Conservation (phyloP, 2,329 filamentous ascomycete species). For the Penicillium sp. region DNA sequence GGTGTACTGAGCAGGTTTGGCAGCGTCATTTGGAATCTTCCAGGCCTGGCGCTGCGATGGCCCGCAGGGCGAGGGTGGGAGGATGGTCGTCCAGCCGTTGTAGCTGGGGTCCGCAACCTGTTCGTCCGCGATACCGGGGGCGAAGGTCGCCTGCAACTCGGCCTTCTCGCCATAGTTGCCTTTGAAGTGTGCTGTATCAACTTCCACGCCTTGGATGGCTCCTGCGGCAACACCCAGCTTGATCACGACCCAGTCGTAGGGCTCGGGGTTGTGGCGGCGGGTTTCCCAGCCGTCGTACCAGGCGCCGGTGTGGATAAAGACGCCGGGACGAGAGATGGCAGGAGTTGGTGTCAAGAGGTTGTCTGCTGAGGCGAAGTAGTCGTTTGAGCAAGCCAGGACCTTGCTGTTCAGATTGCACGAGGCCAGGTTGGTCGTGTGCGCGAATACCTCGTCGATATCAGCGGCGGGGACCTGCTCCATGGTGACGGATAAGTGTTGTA, state of each 20-base stretch:
- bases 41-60: constrained; percentile 45
- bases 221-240: constrained; percentile 54
- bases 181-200: constrained; percentile 46
- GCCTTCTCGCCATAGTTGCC: constrained; percentile 48
- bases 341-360: constrained; percentile 59
- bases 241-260: constrained; percentile 60
- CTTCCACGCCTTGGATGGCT: constrained; percentile 42
- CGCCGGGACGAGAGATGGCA: constrained; percentile 55
- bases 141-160: constrained; percentile 38
- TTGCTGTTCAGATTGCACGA: constrained; percentile 50
- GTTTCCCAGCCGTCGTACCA: constrained; percentile 68
- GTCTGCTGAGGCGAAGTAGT: constrained; percentile 59
- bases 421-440: constrained; percentile 52
- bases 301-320: constrained; percentile 59
- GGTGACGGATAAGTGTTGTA: background rate
- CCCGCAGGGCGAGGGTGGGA: constrained; percentile 40
- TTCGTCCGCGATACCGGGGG: constrained; percentile 26
- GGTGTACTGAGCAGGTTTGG: constrained; percentile 34
- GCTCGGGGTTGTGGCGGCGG: constrained; percentile 56
- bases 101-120: constrained; percentile 35
- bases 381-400: constrained; percentile 57
- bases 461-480: constrained; percentile 40
- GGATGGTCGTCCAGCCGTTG: constrained; percentile 39
- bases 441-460: constrained; percentile 55
- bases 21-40: constrained; percentile 28